Conservation (phyloP, 2,329 filamentous ascomycete genomes). For the Penicillium nordicum region DNA sequence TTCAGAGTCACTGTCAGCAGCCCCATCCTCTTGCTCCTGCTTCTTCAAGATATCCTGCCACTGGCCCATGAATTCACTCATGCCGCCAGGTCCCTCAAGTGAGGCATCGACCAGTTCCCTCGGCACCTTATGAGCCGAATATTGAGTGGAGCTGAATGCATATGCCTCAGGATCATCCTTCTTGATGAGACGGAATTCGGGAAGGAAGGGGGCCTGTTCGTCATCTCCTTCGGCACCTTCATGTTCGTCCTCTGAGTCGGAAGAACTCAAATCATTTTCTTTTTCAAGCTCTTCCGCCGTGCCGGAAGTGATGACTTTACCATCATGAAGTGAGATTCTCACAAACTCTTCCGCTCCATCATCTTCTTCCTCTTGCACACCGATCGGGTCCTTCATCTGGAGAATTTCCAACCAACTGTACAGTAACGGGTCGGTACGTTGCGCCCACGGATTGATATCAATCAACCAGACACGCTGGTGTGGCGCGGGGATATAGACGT, state of each 20-base stretch:
- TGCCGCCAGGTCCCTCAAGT: constrained; percentile 65
- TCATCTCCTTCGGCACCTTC: constrained; percentile 54
- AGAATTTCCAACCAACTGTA: constrained; percentile 90
- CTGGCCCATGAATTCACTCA: constrained; percentile 74
- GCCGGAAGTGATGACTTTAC: constrained; percentile 13
- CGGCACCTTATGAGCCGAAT: constrained; percentile 92
- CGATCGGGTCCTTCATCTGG: constrained; percentile 54
- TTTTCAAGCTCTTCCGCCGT: constrained; percentile 25
- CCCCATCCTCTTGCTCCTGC: constrained; percentile 40
- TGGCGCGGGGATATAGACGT: constrained; percentile 80
- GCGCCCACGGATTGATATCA: constrained; percentile 94
- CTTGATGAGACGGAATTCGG: constrained; percentile 78
- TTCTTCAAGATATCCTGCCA: constrained; percentile 62
- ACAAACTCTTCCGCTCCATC: constrained; percentile 33
- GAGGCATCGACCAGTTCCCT: constrained; percentile 80
- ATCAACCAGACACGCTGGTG: constrained; percentile 78
- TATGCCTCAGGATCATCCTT: constrained; percentile 85
- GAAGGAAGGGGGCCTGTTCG: constrained; percentile 52
- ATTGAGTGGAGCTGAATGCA: constrained; percentile 78
- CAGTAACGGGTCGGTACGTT: constrained; percentile 79
- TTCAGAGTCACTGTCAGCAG: constrained; percentile 32
- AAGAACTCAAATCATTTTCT: constrained; percentile 29
- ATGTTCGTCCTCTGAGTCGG: constrained; percentile 34
- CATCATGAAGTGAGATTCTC: constrained; percentile 33
- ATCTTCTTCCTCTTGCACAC: constrained; percentile 35